Conservation (phyloP, 176 grass and related monocot species). For the Melocanna baccifera region DNA sequence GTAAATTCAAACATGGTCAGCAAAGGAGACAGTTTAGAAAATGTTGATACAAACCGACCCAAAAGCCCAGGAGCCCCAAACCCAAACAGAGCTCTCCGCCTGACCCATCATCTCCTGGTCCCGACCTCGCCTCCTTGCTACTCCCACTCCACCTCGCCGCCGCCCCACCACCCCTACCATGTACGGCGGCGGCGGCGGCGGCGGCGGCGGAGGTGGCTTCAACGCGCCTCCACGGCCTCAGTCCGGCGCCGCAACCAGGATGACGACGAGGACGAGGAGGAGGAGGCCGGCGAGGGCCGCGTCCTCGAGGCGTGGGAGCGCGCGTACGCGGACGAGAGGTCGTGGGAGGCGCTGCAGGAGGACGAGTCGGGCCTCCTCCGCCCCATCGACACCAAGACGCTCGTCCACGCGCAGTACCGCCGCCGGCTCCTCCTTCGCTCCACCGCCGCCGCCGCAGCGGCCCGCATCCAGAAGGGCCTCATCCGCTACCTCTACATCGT, state of each 20-base stretch:
- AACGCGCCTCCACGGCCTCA: constrained; percentile 27
- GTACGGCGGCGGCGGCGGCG: constrained; percentile 46
- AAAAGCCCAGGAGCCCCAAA: constrained; percentile 19
- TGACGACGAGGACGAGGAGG: constrained; percentile 58
- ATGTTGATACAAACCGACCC: background rate
- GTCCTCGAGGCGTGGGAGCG: constrained; percentile 86
- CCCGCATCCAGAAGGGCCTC: constrained; percentile 91
- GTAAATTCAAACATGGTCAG: background rate
- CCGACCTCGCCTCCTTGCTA: constrained; percentile 14
- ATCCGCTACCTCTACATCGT: constrained; percentile 93
- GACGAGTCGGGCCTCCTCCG: constrained; percentile 92
- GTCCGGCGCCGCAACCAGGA: constrained; percentile 21
- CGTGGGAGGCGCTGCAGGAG: constrained; percentile 96
- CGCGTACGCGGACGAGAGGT: constrained; percentile 95
- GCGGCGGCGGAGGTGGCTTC: constrained; percentile 40
- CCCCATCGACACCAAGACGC: constrained; percentile 79
- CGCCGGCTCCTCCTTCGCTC: constrained; percentile 78
- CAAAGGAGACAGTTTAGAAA: background rate
- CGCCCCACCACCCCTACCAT: constrained; percentile 16
- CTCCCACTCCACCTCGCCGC: background rate
- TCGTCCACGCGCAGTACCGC: constrained; percentile 90
- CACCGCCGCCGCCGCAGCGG: constrained; percentile 28
- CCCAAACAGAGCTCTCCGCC: background rate
- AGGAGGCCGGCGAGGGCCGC: constrained; percentile 55
- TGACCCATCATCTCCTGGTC: constrained; percentile 39